Evolutionary conservation across 192 early-diverging fungal genomes (phyloP).

Genomic region (Fimicolochytrium jonesii): DNA sequence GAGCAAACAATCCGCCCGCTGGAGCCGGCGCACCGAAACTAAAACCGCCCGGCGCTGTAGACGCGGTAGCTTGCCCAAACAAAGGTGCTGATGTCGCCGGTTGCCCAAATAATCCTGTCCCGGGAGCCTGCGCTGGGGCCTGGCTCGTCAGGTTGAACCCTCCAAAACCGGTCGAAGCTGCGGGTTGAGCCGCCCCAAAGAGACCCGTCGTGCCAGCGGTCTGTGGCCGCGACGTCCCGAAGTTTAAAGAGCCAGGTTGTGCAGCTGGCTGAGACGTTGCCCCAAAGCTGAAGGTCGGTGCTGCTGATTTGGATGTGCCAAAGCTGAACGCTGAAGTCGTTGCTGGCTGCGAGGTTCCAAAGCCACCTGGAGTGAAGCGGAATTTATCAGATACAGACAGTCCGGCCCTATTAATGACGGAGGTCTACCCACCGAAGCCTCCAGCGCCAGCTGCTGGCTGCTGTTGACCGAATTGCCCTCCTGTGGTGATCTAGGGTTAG

Average conservation of each 20-base stretch:
- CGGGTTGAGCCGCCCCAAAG: constrained; percentile 1
- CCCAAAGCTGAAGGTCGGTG: too few species aligned
- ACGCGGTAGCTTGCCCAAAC: constrained; percentile 2
- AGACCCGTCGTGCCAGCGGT: not conserved
- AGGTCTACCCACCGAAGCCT: too few species aligned
- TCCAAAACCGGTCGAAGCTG: constrained; percentile 16
- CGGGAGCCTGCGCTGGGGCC: not conserved
- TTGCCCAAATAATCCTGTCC: constrained; percentile 1
- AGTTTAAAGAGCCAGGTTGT: too few species aligned
- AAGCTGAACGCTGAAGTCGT: not conserved
- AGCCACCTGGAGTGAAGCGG: not conserved
- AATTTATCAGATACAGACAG: not conserved
- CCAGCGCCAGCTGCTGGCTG: too few species aligned
- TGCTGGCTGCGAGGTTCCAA: not conserved
- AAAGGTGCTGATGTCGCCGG: constrained; percentile 2
- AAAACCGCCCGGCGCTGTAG: not conserved
- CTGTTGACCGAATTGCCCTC: too few species aligned
- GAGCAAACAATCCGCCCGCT: not conserved
- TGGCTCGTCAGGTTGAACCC: constrained; percentile 6
- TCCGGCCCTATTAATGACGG: too few species aligned
- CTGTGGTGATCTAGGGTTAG: too few species aligned
- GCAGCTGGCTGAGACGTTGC: too few species aligned
- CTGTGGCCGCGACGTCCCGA: too few species aligned
- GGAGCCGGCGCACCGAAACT: not conserved
- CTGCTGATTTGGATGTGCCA: not conserved